Base-by-base conservation (phyloP, 108 stramenopile genomes). In the Mayamaea pseudoterrestris region DNA sequence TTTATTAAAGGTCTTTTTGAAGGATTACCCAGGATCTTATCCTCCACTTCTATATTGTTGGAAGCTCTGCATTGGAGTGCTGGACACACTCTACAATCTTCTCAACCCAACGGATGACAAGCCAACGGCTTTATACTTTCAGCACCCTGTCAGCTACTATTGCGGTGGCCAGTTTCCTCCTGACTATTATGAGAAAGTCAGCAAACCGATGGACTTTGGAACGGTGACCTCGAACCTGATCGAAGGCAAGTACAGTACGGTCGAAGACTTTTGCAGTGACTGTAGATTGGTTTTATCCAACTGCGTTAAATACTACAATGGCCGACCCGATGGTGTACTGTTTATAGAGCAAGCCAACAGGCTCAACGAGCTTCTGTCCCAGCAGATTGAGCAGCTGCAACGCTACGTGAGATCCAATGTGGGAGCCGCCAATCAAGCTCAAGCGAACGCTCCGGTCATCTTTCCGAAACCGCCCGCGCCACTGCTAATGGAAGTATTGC, bases 41-140 rank as follows among this genome's bases (percentile, higher is more conserved):
- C 80, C 83, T 0, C 58, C 60, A 1, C 57, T 85, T 1, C 41
- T 90, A 20, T 78, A 73, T 54, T 90, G 88, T 56, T 90, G 88
- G 88, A 66, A 76, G 51, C 57, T 75, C 20, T 83, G 83, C 43
- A 12, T 85, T 13, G 59, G 58, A 20, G 55, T 75, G 5, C 53
- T 90, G 31, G 75, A 81, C 44, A 58, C 66, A 26, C 50, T 81
- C 31, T 59, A 78, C 44, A 66, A 72, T 37, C 31, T 84, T 22
- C 73, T 49, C 26, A 90, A 84, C 53, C 80, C 77, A 9, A 47
- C 58, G 3, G 79, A 90, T 47, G 60, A 53, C n/a, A 50, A 63
- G 21, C 80, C 72, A 47, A 84, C 87, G 2, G 80, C 74, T 25
- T 55, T 65, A 40, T 90, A 71, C 57, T 90, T 90, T 53, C 34